Conservation (phyloP, 352 stramenopile species). For the Aphanomyces invadans region DNA sequence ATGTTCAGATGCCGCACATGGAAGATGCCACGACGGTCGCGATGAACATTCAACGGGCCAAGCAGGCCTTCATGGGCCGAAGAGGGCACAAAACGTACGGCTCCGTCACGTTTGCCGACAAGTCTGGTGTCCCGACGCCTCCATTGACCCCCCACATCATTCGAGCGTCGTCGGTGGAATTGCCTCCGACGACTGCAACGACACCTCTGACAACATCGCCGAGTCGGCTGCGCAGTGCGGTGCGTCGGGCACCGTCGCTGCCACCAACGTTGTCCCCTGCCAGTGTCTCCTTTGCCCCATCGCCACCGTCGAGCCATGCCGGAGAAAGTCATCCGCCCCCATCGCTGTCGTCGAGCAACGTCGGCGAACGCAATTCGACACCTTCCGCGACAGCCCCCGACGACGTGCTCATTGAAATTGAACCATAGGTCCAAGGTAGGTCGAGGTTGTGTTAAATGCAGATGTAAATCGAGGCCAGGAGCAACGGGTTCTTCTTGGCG, state of each 20-base stretch:
- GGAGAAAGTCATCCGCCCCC: too few relatives aligned
- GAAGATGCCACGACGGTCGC: conserved; percentile 45
- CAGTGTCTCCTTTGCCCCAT: background rate
- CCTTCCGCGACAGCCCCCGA: too few relatives aligned
- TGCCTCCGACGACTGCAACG: background rate
- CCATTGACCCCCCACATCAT: too few relatives aligned
- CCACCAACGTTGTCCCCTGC: background rate
- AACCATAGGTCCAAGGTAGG: background rate
- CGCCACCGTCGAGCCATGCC: too few relatives aligned
- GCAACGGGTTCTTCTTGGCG: background rate
- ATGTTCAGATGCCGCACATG: conserved; percentile 43
- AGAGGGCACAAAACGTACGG: conserved; percentile 9
- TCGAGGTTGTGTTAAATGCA: conserved; percentile 24
- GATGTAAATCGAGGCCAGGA: conserved; percentile 18
- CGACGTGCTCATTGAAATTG: background rate
- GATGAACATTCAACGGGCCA: conserved; percentile 39
- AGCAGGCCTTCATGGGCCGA: conserved; percentile 39
- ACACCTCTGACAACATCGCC: background rate
- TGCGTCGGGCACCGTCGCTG: background rate
- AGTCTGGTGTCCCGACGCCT: too few relatives aligned
- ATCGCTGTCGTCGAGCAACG: too few relatives aligned
- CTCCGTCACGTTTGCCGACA: conserved; percentile 7
- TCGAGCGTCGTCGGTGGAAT: background rate
- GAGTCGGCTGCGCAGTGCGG: background rate
- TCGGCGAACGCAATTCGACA: too few relatives aligned